Evolutionary conservation across 345 rosid species (phyloP).

Genomic region (Laguncularia racemosa): DNA sequence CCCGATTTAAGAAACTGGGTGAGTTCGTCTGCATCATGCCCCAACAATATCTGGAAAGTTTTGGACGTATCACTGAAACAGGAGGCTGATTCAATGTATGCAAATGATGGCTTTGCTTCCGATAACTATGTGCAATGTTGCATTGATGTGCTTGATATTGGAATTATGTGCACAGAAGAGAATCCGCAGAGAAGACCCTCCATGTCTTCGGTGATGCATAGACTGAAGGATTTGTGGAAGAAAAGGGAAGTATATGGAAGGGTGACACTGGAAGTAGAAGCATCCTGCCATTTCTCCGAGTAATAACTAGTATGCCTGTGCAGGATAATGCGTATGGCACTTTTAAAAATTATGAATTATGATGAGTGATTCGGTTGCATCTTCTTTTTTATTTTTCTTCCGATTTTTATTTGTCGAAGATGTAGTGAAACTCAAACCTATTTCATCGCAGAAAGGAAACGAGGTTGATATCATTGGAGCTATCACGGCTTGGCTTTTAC

Average conservation of each 20-base stretch:
- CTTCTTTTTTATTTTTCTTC: no score
- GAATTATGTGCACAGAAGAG: constrained; percentile 10
- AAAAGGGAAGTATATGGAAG: background rate
- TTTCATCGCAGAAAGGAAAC: no score
- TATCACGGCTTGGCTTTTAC: no score
- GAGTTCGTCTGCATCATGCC: background rate
- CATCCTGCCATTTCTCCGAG: no score
- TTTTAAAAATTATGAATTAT: no score
- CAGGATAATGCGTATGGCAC: background rate
- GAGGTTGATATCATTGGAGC: no score
- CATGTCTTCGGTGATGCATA: background rate
- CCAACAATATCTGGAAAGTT: background rate
- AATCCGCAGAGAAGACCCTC: background rate
- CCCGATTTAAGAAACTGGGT: constrained; percentile 3
- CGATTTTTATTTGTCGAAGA: no score
- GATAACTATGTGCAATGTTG: background rate
- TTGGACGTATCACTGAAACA: background rate
- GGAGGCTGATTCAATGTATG: background rate
- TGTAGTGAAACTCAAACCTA: no score
- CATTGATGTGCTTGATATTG: background rate
- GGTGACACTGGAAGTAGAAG: no score
- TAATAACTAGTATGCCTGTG: no score
- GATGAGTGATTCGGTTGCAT: no score
- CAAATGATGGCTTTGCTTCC: background rate
- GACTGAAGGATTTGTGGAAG: constrained; percentile 1